Evolutionary conservation across 2,329 filamentous ascomycete species (phyloP).

Genomic region (Apiospora marii): DNA sequence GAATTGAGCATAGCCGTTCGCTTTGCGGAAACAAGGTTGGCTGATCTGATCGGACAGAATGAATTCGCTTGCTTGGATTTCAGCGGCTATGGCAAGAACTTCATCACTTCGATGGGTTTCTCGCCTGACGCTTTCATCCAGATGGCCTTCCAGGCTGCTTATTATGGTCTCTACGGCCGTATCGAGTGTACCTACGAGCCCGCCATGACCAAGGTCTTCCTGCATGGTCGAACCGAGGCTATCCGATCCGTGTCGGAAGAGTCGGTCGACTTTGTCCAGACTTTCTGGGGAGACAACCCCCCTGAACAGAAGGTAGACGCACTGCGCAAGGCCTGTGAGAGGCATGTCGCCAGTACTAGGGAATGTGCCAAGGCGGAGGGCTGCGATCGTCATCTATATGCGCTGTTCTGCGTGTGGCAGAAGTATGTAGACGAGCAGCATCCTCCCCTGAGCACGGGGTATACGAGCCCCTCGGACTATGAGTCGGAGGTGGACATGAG

Average conservation of each 20-base stretch:
- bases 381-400: constrained; percentile 92
- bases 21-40: constrained; percentile 93
- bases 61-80: constrained; percentile 96
- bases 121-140: constrained; percentile 97
- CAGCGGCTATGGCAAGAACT: constrained; percentile 89
- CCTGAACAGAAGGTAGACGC: constrained; percentile 85
- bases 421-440: constrained; percentile 79
- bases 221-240: constrained; percentile 94
- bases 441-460: constrained; percentile 65
- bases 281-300: constrained; percentile 93
- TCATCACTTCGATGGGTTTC: constrained; percentile 96
- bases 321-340: constrained; percentile 82
- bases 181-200: constrained; percentile 97
- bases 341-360: constrained; percentile 80
- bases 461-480: constrained; percentile 66
- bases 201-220: constrained; percentile 95
- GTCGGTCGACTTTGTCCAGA: constrained; percentile 86
- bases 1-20: constrained; percentile 90
- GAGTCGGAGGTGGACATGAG: constrained; percentile 54
- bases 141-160: constrained; percentile 98
- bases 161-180: constrained; percentile 94
- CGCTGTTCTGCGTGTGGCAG: constrained; percentile 94
- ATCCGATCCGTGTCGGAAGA: constrained; percentile 86
- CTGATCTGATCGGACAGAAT: constrained; percentile 94
- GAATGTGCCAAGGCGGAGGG: constrained; percentile 91